phyloP scores from a whole-genome alignment of 371 early-diverging fungal species.

The Actinomortierella wolfii region DNA sequence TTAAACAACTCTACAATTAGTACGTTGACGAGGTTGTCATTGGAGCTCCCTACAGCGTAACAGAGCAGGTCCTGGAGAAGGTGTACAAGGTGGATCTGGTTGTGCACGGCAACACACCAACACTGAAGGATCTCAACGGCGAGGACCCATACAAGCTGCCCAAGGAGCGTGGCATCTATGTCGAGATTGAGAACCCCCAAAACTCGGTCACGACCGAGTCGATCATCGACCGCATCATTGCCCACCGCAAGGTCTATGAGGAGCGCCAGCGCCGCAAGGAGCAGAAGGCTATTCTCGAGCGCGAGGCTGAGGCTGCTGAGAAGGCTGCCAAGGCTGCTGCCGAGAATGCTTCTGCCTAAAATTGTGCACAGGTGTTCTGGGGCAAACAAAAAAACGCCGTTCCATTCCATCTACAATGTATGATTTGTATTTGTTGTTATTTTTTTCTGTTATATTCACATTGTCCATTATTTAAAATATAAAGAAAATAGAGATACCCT shows the following conservation, averaged over 20 bases:
- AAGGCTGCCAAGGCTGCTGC: slow-evolving; percentile 48
- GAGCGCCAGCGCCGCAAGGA: slow-evolving; percentile 79
- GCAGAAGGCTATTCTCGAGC: slow-evolving; percentile 68
- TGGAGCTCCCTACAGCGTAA: slow-evolving; percentile 88
- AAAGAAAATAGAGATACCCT: no score
- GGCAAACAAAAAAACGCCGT: slow-evolving; percentile 6
- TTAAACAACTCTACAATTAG: no score
- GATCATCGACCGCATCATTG: slow-evolving; percentile 88
- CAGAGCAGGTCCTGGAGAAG: slow-evolving; percentile 80
- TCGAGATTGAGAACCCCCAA: slow-evolving; percentile 74
- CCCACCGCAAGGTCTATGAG: slow-evolving; percentile 73
- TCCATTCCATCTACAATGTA: no score
- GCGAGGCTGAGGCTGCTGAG: slow-evolving; percentile 66
- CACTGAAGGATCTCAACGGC: slow-evolving; percentile 71
- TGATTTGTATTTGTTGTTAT: neutral
- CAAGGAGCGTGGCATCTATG: slow-evolving; percentile 74
- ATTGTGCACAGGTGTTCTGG: slow-evolving; percentile 5
- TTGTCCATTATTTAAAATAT: neutral
- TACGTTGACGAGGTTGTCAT: slow-evolving; percentile 92
- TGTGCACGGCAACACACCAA: slow-evolving; percentile 72
- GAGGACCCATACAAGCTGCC: slow-evolving; percentile 85
- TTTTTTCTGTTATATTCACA: no score
- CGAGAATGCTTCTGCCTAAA: slow-evolving; percentile 9
- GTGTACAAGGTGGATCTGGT: slow-evolving; percentile 85
- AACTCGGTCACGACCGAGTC: slow-evolving; percentile 80